phyloP scores from a whole-genome alignment of 148 eudicot species.

The Heliamphora exappendiculata region DNA sequence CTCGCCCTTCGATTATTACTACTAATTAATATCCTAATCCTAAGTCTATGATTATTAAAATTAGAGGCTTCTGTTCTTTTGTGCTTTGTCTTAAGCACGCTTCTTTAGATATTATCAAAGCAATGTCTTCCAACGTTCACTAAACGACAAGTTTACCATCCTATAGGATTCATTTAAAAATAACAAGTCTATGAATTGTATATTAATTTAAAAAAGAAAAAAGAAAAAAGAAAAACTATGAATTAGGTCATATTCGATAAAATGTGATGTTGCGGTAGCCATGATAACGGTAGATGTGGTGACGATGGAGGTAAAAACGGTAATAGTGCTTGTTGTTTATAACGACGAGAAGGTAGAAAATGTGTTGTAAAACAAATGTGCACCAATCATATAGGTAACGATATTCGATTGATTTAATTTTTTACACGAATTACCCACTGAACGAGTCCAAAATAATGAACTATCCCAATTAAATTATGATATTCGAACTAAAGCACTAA shows the following conservation, averaged over 20 bases:
- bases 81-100: slow-evolving; percentile 18
- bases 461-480: too few species aligned
- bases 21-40: slow-evolving; percentile 3
- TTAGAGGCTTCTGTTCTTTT: slow-evolving; percentile 9
- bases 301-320: slow-evolving; percentile 5
- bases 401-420: too few species aligned
- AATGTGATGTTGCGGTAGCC: too few species aligned
- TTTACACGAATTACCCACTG: too few species aligned
- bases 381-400: too few species aligned
- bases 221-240: too few species aligned
- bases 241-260: too few species aligned
- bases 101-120: slow-evolving; percentile 5
- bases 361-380: too few species aligned
- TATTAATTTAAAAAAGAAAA: not conserved
- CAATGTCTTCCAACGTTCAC: slow-evolving; percentile 11
- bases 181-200: not conserved
- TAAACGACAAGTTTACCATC: slow-evolving; percentile 19
- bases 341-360: too few species aligned
- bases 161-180: not conserved
- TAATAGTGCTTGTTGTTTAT: not conserved
- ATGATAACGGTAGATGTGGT: too few species aligned
- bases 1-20: not conserved
- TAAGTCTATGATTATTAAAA: slow-evolving; percentile 5
- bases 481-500: too few species aligned
- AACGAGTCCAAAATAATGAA: too few species aligned